A percentile compares a stretch with the other conserved stretches of the same genome.
These are phyloP conservation scores for Lentinula detonsa DNA, from an alignment of 768 basidiomycete species.

Conservation along the genomic window DNA sequence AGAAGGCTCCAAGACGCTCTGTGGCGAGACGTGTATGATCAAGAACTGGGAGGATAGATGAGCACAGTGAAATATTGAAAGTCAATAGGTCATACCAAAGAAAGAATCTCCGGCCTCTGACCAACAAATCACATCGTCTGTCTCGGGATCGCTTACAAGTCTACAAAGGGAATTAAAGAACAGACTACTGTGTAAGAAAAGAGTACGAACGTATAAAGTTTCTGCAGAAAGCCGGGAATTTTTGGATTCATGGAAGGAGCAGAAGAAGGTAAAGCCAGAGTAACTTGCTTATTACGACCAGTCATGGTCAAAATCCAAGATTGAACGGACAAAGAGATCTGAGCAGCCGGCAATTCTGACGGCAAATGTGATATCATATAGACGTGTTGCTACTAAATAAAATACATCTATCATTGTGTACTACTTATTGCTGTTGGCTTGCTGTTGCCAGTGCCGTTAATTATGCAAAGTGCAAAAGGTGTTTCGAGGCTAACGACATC, in stretches of 20 bases:
- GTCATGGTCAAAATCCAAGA: background rate
- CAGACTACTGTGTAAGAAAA: slow-evolving; percentile 11
- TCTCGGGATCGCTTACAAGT: slow-evolving; percentile 86
- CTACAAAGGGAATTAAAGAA: slow-evolving; percentile 31
- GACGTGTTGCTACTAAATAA: background rate
- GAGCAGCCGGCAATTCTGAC: background rate
- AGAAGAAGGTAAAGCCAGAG: slow-evolving; percentile 15
- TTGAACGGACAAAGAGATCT: background rate
- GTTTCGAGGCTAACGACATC: too few relatives aligned
- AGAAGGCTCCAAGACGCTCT: slow-evolving; percentile 88
- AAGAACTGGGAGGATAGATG: slow-evolving; percentile 48
- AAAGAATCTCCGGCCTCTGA: slow-evolving; percentile 88
- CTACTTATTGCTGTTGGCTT: too few relatives aligned
- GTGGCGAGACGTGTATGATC: slow-evolving; percentile 88
- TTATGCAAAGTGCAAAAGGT: too few relatives aligned
- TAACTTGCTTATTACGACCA: background rate
- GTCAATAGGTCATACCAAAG: slow-evolving; percentile 49
- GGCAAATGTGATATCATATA: background rate
- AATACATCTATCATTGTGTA: too few relatives aligned
- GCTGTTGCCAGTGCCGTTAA: too few relatives aligned
- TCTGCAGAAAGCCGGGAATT: slow-evolving; percentile 85
- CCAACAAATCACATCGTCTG: slow-evolving; percentile 87
- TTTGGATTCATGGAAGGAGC: slow-evolving; percentile 35
- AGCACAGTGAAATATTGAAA: background rate
- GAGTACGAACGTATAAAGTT: slow-evolving; percentile 76